These are phyloP conservation scores for Salix dunnii DNA, from an alignment of 345 rosid genomes.

Conservation along the genomic window DNA sequence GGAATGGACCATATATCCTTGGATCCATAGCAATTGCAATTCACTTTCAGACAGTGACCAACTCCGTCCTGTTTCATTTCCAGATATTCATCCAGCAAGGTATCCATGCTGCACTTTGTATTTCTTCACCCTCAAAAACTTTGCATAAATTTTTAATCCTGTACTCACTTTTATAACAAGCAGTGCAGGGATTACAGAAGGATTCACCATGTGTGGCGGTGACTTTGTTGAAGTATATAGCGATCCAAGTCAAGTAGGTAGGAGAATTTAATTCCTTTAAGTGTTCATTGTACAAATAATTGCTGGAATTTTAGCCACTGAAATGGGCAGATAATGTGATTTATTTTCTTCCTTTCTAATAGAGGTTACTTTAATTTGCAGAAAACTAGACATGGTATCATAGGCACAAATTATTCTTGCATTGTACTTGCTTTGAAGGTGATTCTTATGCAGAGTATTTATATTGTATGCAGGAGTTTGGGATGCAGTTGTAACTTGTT, in stretches of 20 bases:
- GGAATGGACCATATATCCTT: constrained; percentile 92
- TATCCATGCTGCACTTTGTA: constrained; percentile 18
- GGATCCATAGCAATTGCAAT: constrained; percentile 97
- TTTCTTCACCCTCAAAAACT: constrained; percentile 1
- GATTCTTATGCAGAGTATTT: constrained; percentile 16
- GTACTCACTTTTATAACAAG: constrained; percentile 19
- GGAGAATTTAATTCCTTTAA: constrained; percentile 10
- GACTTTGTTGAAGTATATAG: constrained; percentile 94
- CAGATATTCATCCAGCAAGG: constrained; percentile 98
- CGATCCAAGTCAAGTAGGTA: constrained; percentile 83
- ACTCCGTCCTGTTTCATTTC: constrained; percentile 71
- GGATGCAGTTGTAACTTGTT: constrained; percentile 97
- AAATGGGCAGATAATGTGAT: background rate
- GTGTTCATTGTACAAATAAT: background rate
- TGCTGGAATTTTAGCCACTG: background rate
- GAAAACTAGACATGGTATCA: background rate
- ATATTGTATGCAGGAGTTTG: constrained; percentile 61
- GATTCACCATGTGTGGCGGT: constrained; percentile 98
- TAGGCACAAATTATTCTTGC: background rate
- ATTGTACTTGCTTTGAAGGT: background rate
- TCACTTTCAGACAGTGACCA: constrained; percentile 89
- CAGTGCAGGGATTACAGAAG: constrained; percentile 98
- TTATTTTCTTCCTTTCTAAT: background rate
- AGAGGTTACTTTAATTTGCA: background rate
- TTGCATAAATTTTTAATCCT: background rate